A percentile compares a stretch with the other conserved stretches of the same genome.
Evolutionary conservation across 2,329 filamentous ascomycete species (phyloP).

Genomic region (Stemphylium vesicarium): DNA sequence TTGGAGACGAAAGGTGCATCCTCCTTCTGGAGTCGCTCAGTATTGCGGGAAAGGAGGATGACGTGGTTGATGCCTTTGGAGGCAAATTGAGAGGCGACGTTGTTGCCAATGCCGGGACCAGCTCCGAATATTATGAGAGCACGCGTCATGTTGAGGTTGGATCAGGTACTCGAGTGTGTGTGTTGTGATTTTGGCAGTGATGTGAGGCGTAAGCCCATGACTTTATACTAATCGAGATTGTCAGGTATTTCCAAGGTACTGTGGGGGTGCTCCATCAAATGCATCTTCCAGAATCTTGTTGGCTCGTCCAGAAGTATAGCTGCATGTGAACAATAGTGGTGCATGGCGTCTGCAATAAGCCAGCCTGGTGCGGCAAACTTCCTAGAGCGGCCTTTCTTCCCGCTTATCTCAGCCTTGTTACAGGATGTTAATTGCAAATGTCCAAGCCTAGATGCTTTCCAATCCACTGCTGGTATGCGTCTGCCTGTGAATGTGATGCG

Average conservation of each 20-base stretch:
- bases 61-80: constrained; percentile 55
- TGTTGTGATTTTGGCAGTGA: background rate
- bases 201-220: background rate
- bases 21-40: constrained; percentile 49
- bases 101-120: constrained; percentile 57
- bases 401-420: background rate
- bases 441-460: too few relatives aligned
- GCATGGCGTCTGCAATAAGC: background rate
- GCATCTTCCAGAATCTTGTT: too few relatives aligned
- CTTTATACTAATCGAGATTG: background rate
- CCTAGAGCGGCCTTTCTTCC: background rate
- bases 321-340: background rate
- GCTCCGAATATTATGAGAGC: constrained; percentile 54
- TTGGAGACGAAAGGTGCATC: constrained; percentile 42
- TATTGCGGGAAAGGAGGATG: constrained; percentile 56
- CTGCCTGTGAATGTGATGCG: too few relatives aligned
- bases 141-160: constrained; percentile 19
- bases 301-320: too few relatives aligned
- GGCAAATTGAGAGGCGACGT: constrained; percentile 52
- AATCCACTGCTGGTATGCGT: too few relatives aligned
- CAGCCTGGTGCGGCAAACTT: background rate
- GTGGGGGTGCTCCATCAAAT: too few relatives aligned
- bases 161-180: background rate
- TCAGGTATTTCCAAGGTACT: background rate
- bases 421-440: background rate